Evolutionary conservation across 805 yeast species (phyloP).

Genomic region (Barnettozyma vustinii): DNA sequence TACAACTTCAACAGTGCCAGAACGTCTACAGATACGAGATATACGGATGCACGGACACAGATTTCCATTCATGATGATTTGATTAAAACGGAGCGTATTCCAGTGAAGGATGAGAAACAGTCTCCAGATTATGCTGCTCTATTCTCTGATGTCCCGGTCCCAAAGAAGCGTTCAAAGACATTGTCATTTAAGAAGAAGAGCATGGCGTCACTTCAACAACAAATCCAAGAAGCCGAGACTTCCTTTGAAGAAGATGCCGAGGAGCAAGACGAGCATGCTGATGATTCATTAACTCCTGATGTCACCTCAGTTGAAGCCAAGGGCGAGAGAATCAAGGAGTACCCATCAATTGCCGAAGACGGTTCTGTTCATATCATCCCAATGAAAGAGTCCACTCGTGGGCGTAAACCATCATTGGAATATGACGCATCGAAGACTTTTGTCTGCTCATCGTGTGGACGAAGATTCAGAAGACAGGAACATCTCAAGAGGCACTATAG

Average conservation of each 20-base stretch:
- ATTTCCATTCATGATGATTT: neutral
- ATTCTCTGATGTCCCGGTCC: constrained; percentile 22
- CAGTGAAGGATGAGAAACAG: constrained; percentile 10
- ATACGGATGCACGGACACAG: neutral
- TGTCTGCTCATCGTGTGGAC: constrained; percentile 57
- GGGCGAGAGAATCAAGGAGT: constrained; percentile 7
- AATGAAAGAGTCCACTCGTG: constrained; percentile 41
- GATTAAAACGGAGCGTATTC: neutral
- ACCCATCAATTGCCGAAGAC: constrained; percentile 10
- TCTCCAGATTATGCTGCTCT: constrained; percentile 29
- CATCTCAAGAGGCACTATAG: constrained; percentile 72
- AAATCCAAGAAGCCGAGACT: neutral
- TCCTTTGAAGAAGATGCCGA: neutral
- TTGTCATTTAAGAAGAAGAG: constrained; percentile 12
- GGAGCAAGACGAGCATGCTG: neutral
- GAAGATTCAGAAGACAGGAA: constrained; percentile 70
- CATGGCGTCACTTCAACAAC: neutral
- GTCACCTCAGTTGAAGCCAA: neutral
- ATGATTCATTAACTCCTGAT: neutral
- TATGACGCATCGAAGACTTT: constrained; percentile 53
- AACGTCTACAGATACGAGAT: constrained; percentile 5
- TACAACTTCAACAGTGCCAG: constrained; percentile 19
- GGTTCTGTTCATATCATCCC: constrained; percentile 11
- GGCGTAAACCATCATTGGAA: constrained; percentile 58
- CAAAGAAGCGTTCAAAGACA: constrained; percentile 18